These are phyloP conservation scores for Lavandula angustifolia DNA, from an alignment of 257 asterid species.

Conservation along the genomic window DNA sequence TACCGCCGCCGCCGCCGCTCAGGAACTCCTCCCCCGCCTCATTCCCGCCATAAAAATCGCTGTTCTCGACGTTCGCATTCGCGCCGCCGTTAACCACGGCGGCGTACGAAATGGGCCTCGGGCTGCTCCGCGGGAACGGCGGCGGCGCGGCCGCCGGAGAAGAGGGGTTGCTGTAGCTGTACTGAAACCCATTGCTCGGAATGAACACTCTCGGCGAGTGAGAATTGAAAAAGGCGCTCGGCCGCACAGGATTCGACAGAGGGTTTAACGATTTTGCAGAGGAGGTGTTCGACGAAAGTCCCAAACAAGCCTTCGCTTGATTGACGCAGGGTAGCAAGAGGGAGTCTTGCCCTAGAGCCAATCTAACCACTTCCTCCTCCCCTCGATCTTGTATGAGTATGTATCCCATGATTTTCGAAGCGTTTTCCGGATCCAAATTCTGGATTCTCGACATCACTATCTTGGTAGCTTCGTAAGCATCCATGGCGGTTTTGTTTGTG, in stretches of 20 bases:
- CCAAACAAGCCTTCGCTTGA: constrained; percentile 48
- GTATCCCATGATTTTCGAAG: constrained; percentile 71
- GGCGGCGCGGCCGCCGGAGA: constrained; percentile 34
- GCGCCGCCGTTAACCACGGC: neutral
- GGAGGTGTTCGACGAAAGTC: constrained; percentile 36
- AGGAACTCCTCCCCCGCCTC: constrained; percentile 39
- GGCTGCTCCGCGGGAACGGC: neutral
- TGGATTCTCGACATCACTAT: constrained; percentile 66
- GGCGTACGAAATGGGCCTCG: neutral
- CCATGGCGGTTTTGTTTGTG: constrained; percentile 45
- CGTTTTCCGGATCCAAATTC: constrained; percentile 65
- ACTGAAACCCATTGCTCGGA: constrained; percentile 50
- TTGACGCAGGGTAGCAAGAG: constrained; percentile 44
- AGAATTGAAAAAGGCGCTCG: constrained; percentile 42
- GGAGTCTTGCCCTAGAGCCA: constrained; percentile 66
- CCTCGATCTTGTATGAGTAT: constrained; percentile 72
- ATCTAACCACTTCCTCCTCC: constrained; percentile 67
- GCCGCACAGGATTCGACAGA: constrained; percentile 32
- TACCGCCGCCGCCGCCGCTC: neutral
- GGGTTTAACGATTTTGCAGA: constrained; percentile 34
- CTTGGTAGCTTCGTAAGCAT: constrained; percentile 61
- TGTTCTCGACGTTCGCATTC: neutral
- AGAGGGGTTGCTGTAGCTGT: constrained; percentile 41
- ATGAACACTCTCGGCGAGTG: constrained; percentile 48
- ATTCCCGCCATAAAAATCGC: constrained; percentile 36